Evolutionary conservation across 257 asterid genomes (phyloP).

Genomic region (Plantago ovata): DNA sequence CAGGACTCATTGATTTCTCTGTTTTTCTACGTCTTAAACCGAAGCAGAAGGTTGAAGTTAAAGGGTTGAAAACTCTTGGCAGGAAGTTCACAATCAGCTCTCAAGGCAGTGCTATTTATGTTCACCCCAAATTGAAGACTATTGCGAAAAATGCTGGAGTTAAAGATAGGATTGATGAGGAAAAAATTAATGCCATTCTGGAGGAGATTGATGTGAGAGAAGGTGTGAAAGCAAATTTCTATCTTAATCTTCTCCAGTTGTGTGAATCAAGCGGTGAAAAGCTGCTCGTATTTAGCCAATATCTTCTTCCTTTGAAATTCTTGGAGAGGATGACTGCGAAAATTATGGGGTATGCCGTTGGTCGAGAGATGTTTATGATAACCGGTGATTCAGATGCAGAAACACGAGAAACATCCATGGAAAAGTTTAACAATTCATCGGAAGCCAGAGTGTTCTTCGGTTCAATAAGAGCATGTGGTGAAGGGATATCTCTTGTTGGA

Average conservation of each 20-base stretch:
- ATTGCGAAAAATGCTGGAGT: conserved; percentile 57
- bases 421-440: conserved; percentile 57
- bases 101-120: conserved; percentile 92
- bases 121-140: conserved; percentile 65
- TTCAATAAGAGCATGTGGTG: conserved; percentile 91
- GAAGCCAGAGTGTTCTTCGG: conserved; percentile 96
- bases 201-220: conserved; percentile 59
- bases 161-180: conserved; percentile 78
- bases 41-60: conserved; percentile 51
- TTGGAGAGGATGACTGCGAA: conserved; percentile 71
- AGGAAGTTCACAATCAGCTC: conserved; percentile 72
- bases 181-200: conserved; percentile 51
- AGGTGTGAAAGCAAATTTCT: conserved; percentile 84
- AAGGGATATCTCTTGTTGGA: conserved; percentile 94
- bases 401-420: conserved; percentile 69
- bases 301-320: conserved; percentile 78
- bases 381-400: conserved; percentile 87
- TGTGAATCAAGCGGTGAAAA: conserved; percentile 83
- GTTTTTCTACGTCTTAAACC: conserved; percentile 67
- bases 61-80: conserved; percentile 34
- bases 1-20: conserved; percentile 85
- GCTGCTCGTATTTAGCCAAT: conserved; percentile 85
- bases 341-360: conserved; percentile 59
- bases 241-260: conserved; percentile 73
- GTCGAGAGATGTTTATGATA: conserved; percentile 84